phyloP scores from a whole-genome alignment of 352 stramenopile species.

The Hyaloperonospora arabidopsidis region DNA sequence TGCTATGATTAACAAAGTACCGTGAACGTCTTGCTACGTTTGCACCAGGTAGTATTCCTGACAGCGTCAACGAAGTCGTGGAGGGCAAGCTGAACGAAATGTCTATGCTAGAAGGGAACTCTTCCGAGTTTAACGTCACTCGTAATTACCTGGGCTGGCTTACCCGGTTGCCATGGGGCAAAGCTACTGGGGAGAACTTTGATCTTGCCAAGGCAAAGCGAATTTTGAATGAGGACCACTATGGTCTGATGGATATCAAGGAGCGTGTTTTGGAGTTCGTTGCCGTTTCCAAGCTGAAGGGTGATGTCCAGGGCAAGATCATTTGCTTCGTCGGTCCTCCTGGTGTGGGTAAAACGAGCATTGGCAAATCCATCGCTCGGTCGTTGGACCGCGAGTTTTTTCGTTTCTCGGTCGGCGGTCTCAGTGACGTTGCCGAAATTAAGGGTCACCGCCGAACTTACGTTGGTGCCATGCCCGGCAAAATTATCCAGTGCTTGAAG shows the following conservation, averaged over 20 bases:
- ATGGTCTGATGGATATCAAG: constrained; percentile 97
- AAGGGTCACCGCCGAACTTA: constrained; percentile 98
- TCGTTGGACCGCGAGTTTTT: constrained; percentile 97
- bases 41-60: constrained; percentile 52
- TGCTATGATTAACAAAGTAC: constrained; percentile 94
- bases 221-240: constrained; percentile 96
- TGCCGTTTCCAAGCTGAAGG: constrained; percentile 95
- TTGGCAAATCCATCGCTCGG: constrained; percentile 94
- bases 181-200: constrained; percentile 94
- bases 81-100: constrained; percentile 98
- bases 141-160: constrained; percentile 99
- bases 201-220: constrained; percentile 90
- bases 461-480: constrained; percentile 97
- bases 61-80: constrained; percentile 89
- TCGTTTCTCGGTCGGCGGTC: constrained; percentile 95
- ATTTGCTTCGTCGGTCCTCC: constrained; percentile 94
- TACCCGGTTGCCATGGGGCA: constrained; percentile 94
- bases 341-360: constrained; percentile 90
- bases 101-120: constrained; percentile 96
- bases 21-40: constrained; percentile 77
- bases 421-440: constrained; percentile 96
- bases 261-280: constrained; percentile 99
- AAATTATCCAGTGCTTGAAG: constrained; percentile 99
- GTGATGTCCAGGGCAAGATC: constrained; percentile 96
- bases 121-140: constrained; percentile 97